These are phyloP conservation scores for Colletotrichum gigasporum DNA, from an alignment of 2,329 filamentous ascomycete species.

Conservation along the genomic window DNA sequence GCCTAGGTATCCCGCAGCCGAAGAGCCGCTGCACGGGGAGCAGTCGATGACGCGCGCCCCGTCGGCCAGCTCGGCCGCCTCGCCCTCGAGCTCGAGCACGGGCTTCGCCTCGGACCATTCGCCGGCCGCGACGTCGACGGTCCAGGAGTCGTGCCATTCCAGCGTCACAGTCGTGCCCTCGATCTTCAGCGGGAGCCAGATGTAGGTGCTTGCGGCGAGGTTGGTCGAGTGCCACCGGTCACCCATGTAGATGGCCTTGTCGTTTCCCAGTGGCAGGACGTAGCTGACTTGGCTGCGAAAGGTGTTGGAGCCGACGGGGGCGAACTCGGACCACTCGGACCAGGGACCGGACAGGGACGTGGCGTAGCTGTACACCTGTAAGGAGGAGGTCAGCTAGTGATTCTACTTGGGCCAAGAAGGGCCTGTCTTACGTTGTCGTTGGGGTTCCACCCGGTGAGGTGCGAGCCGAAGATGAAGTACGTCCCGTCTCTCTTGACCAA, in stretches of 20 bases:
- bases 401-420: rapidly evolving
- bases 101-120: conserved; percentile 53
- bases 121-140: conserved; percentile 53
- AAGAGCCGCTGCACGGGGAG: conserved; percentile 57
- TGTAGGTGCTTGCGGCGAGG: conserved; percentile 68
- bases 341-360: conserved; percentile 67
- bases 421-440: conserved; percentile 65
- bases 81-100: conserved; percentile 62
- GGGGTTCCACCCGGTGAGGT: conserved; percentile 65
- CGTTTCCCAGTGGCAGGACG: conserved; percentile 55
- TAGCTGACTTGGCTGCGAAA: conserved; percentile 70
- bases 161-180: conserved; percentile 60
- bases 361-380: conserved; percentile 64
- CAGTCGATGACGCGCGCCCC: conserved; percentile 59
- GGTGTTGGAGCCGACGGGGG: conserved; percentile 63
- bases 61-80: conserved; percentile 53
- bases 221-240: conserved; percentile 73
- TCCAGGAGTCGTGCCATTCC: conserved; percentile 65
- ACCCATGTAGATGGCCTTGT: conserved; percentile 68
- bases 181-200: conserved; percentile 70
- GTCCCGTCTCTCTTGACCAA: conserved; percentile 67
- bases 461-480: conserved; percentile 73
- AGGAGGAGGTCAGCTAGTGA: neutral
- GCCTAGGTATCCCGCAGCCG: conserved; percentile 64
- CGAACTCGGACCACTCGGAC: conserved; percentile 69